Percentiles rank a stretch among this genome's conserved stretches.
phyloP scores from a whole-genome alignment of 2,329 filamentous ascomycete species.

The Phialocephala sp. region DNA sequence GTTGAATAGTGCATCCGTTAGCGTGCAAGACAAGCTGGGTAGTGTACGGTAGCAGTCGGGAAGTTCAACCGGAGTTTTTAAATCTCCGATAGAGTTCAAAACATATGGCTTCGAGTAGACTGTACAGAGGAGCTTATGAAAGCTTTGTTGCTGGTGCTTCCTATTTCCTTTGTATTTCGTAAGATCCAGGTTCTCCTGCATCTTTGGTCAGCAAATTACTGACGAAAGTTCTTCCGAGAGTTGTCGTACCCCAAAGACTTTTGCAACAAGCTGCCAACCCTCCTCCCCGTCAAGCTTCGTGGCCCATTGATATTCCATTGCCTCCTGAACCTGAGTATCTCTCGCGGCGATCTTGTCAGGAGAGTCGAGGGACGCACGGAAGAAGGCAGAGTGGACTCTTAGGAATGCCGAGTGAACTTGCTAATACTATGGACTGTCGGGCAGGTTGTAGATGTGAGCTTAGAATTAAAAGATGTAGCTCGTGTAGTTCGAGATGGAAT shows the following conservation, averaged over 20 bases:
- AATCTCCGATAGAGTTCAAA: neutral
- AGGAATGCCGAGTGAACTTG: neutral
- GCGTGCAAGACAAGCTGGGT: conserved; percentile 11
- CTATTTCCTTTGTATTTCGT: neutral
- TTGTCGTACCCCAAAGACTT: neutral
- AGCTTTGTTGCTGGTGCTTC: conserved; percentile 1
- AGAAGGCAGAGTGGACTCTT: neutral
- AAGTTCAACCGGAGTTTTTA: neutral
- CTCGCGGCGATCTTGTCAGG: neutral
- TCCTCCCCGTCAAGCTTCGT: neutral
- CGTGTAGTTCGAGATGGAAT: no score
- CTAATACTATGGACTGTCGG: no score
- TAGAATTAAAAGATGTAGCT: no score
- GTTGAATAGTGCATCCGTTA: neutral
- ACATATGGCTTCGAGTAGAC: conserved; percentile 21
- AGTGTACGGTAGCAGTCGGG: conserved; percentile 17
- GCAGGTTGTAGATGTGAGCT: no score
- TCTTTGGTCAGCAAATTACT: no score
- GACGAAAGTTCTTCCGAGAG: no score
- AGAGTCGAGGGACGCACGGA: neutral
- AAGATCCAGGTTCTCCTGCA: neutral
- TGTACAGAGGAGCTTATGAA: conserved; percentile 23
- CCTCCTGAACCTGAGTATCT: neutral
- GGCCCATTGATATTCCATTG: neutral
- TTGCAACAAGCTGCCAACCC: neutral